A percentile compares a stretch with the other conserved stretches of the same genome.
Conservation (phyloP, 495 filamentous ascomycete genomes). For the Aspergillus ostianus region DNA sequence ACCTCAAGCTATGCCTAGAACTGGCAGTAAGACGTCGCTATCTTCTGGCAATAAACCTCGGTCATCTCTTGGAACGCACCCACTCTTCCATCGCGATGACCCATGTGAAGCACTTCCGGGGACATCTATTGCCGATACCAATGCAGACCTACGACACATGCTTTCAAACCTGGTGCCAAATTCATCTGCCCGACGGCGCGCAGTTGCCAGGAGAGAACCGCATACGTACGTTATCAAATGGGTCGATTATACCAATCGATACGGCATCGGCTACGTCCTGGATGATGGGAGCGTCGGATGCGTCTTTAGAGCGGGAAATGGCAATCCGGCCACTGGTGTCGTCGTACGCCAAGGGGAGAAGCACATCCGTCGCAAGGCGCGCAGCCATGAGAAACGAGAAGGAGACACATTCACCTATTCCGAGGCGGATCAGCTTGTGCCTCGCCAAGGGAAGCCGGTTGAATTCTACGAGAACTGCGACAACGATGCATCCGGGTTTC, state of each 20-base stretch:
- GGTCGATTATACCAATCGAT: slow-evolving; percentile 94
- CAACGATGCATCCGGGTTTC: slow-evolving; percentile 37
- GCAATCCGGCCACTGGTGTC: slow-evolving; percentile 62
- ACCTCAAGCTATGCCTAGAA: slow-evolving; percentile 16
- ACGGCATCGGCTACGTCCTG: slow-evolving; percentile 81
- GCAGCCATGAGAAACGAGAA: slow-evolving; percentile 56
- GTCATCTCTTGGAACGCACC: slow-evolving; percentile 39
- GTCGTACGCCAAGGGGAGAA: slow-evolving; percentile 63
- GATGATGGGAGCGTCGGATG: slow-evolving; percentile 83
- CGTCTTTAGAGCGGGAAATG: slow-evolving; percentile 66
- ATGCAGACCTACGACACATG: slow-evolving; percentile 42
- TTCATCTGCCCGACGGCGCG: slow-evolving; percentile 35
- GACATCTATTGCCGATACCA: slow-evolving; percentile 42
- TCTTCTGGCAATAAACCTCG: slow-evolving; percentile 32
- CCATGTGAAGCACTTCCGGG: slow-evolving; percentile 35
- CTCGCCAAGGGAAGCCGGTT: slow-evolving; percentile 60
- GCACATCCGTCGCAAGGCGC: slow-evolving; percentile 47
- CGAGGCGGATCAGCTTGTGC: slow-evolving; percentile 64
- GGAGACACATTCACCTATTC: slow-evolving; percentile 52
- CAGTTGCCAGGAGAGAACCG: slow-evolving; percentile 31
- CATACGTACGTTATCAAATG: slow-evolving; percentile 73
- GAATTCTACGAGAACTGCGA: slow-evolving; percentile 79
- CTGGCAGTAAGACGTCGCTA: slow-evolving; percentile 32
- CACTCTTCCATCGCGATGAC: slow-evolving; percentile 41
- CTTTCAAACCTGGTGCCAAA: slow-evolving; percentile 38